Evolutionary conservation across 768 basidiomycete genomes (phyloP), one percentile per base, ranked within the genome.

Genomic region (Amanita subjunquillea): DNA sequence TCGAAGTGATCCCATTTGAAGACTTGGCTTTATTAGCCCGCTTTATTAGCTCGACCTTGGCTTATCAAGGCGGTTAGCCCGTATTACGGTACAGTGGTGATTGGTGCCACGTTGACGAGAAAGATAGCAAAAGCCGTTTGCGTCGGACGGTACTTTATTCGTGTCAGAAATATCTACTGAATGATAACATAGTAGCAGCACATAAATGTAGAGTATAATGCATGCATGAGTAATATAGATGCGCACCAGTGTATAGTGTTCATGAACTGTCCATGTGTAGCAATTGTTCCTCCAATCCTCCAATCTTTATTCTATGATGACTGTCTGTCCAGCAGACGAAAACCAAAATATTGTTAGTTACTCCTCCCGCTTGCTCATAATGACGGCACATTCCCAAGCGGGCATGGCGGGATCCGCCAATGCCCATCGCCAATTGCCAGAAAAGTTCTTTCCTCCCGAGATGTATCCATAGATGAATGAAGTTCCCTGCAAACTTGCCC

Each of bases 391-490:
- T 61, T 88, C 86, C 64, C 78, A 79, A 9, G 72, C 71, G 0
- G 81, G 81, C 8, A 67, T 59, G 4, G 71, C 62, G 3, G 71
- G 68, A 41, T 77, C 75, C 53, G 61, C 69, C 50, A 61, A 63
- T 37, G 73, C 75, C 58, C 70, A 68, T 43, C 87, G 72, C 87
- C 87, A 88, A 53, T 80, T 82, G 4, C 87, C 87, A 13, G 85
- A 83, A 55, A 88, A 77, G 53, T 76, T 85, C 53, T 75, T 66
- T 7, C 76, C 77, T 0, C 79, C 84, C 5, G 83, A 74, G 44
- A 90, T 56, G 61, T 87, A 89, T 4, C 87, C 87, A 30, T 80
- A 84, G 57, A 88, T 82, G 39, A 88, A 72, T 59, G 69, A 60
- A 34, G 67, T 63, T 32, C 66, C 71, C 7, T 53, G 43, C 25